A percentile compares a stretch with the other conserved stretches of the same genome.
phyloP scores from a whole-genome alignment of 768 basidiomycete genomes.

The Naematelia encephala region DNA sequence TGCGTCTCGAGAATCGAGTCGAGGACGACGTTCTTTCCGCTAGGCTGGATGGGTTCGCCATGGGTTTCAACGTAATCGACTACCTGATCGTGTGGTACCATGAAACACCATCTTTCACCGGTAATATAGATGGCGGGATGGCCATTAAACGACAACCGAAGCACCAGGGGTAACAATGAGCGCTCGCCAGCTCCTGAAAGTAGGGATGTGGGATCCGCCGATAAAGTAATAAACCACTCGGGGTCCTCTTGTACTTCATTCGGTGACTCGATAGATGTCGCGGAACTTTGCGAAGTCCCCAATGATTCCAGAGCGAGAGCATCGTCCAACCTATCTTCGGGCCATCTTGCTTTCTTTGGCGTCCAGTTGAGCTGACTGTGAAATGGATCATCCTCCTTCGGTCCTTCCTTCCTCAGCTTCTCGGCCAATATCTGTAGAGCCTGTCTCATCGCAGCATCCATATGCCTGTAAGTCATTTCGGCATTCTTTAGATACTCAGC shows the following conservation, averaged over 20 bases:
- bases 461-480: constrained; percentile 68
- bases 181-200: constrained; percentile 45
- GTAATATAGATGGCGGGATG: constrained; percentile 60
- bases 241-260: constrained; percentile 6
- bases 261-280: not conserved
- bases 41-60: constrained; percentile 31
- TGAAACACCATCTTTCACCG: constrained; percentile 62
- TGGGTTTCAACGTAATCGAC: constrained; percentile 18
- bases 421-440: constrained; percentile 68
- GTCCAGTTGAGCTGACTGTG: constrained; percentile 91
- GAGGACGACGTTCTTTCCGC: constrained; percentile 24
- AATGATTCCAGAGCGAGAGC: not conserved
- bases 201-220: constrained; percentile 12
- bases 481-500: constrained; percentile 73
- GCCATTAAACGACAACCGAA: constrained; percentile 63
- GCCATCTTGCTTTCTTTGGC: constrained; percentile 60
- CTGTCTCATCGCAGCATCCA: constrained; percentile 63
- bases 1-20: constrained; percentile 12
- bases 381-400: constrained; percentile 77
- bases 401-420: constrained; percentile 54
- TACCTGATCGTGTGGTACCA: constrained; percentile 28
- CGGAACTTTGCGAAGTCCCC: not conserved
- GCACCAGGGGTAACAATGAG: constrained; percentile 64
- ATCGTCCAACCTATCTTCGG: constrained; percentile 13
- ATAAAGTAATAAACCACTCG: constrained; percentile 16